Percentiles rank a stretch among this genome's conserved stretches.
Conservation (phyloP, 306 rosid genomes). For the Dalbergia cochinchinensis region DNA sequence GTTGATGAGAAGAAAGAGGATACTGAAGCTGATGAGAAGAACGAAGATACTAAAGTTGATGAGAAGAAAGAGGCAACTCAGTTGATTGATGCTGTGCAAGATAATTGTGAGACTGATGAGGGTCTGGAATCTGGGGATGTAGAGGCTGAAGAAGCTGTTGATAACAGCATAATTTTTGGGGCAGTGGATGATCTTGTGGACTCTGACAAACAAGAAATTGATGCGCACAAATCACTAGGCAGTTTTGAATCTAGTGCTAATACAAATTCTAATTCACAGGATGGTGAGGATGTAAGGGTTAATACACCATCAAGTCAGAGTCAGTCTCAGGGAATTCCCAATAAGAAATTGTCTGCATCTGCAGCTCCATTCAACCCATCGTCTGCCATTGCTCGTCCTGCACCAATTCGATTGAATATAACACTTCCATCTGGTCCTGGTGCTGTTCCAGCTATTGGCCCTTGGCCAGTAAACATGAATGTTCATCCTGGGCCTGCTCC, state of each 20-base stretch:
- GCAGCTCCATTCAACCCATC: conserved; percentile 98
- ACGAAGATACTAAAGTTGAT: conserved; percentile 54
- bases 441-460: conserved; percentile 68
- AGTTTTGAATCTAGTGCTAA: conserved; percentile 58
- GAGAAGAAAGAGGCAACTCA: conserved; percentile 64
- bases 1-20: conserved; percentile 58
- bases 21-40: conserved; percentile 26
- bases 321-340: conserved; percentile 59
- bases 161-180: conserved; percentile 48
- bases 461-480: conserved; percentile 93
- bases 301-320: conserved; percentile 51
- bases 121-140: conserved; percentile 50
- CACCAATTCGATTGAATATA: conserved; percentile 76
- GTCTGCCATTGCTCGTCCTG: conserved; percentile 69
- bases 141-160: conserved; percentile 60
- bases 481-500: conserved; percentile 77
- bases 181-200: conserved; percentile 49
- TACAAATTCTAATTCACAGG: conserved; percentile 54
- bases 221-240: conserved; percentile 56
- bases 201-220: conserved; percentile 54
- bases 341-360: conserved; percentile 89
- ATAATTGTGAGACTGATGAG: conserved; percentile 53
- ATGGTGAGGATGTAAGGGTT: conserved; percentile 64
- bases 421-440: conserved; percentile 75
- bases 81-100: conserved; percentile 47